A percentile compares a stretch with the other conserved stretches of the same genome.
These are phyloP conservation scores for Chaetomidium leptoderma DNA, from an alignment of 495 filamentous ascomycete genomes.

Conservation along the genomic window DNA sequence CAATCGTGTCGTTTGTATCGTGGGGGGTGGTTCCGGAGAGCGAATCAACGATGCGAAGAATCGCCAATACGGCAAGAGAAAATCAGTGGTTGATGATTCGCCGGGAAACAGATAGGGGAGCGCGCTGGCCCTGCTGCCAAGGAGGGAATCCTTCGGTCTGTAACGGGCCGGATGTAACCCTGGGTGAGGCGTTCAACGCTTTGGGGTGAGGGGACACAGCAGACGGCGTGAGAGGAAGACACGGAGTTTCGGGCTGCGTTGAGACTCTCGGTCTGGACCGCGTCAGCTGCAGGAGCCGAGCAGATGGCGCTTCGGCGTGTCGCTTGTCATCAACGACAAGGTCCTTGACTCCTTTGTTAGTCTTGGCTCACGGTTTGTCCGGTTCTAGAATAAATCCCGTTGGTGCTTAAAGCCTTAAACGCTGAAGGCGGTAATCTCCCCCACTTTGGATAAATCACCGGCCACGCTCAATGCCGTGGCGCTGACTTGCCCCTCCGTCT, in stretches of 20 bases:
- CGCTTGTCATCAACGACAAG: too few relatives aligned
- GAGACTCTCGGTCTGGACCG: too few relatives aligned
- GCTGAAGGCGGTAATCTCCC: constrained; percentile 21
- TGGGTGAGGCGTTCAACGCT: neutral
- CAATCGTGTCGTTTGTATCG: neutral
- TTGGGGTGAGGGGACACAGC: neutral
- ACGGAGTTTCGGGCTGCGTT: too few relatives aligned
- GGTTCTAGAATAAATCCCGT: constrained; percentile 29
- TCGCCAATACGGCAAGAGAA: neutral
- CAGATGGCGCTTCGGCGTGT: too few relatives aligned
- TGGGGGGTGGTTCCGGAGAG: neutral
- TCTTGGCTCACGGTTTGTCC: constrained; percentile 12
- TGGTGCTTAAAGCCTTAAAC: too few relatives aligned
- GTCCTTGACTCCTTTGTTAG: too few relatives aligned
- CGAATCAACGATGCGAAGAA: neutral
- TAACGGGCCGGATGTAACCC: constrained; percentile 13
- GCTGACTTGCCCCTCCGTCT: constrained; percentile 15
- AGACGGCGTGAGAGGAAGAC: too few relatives aligned
- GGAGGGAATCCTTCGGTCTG: neutral
- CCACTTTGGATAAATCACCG: constrained; percentile 36
- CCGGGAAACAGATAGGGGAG: neutral
- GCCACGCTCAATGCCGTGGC: constrained; percentile 15
- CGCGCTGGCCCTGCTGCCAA: neutral
- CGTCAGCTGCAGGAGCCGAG: too few relatives aligned
- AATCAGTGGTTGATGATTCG: neutral